Base-by-base conservation (phyloP, 1,284 basidiomycete species). In the Exsudoporus floridanus region DNA sequence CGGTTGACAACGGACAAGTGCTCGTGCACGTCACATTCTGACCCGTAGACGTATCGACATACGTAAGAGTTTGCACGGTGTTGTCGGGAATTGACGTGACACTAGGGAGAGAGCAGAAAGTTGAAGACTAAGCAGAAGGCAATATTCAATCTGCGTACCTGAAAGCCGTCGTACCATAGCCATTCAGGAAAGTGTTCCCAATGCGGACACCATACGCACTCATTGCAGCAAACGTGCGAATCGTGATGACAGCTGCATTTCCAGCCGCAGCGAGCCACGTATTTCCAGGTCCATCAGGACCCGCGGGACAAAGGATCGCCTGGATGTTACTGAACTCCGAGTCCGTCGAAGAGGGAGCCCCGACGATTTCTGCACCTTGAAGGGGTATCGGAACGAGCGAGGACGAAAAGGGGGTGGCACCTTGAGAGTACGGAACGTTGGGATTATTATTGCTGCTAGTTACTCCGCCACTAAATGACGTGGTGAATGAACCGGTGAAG, bases 1-100 rank as follows among this genome's bases (percentile, higher is more conserved):
- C 80, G 31, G 82, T 83, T n/a, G 83, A 82, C 31, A 94, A 76
- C 1, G 92, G 89, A 63, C 91, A 95, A 16, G 75, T 71, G 48
- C 80, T 73, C 5, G 81, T 77, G 70, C 91, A 94, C 0, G 89
- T 89, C 60, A 73, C 69, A 62, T 86, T 92, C 65, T 86, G 77
- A 49, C 86, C 83, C 16, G 86, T 91, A 5, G 73, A 65, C 0
- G 89, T 88, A 65, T 98, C 91, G 47, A 89, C 73, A 65, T 89
- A 96, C 39, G 82, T 82, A 51, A 95, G 76, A 16, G 82, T 83
- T 64, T 86, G 85, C 21, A 92, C 82, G 4, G 77, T 79, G 67
- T 98, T 95, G 73, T 95, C 92, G 0, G 96, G 94, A 56, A 94
- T 85, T 14, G 93, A 87, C 3, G 86, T 87, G 41, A 94, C 74